Percentiles rank a stretch among this genome's conserved stretches.
Conservation (phyloP, 2,329 filamentous ascomycete species). For the Microdochium paspali region DNA sequence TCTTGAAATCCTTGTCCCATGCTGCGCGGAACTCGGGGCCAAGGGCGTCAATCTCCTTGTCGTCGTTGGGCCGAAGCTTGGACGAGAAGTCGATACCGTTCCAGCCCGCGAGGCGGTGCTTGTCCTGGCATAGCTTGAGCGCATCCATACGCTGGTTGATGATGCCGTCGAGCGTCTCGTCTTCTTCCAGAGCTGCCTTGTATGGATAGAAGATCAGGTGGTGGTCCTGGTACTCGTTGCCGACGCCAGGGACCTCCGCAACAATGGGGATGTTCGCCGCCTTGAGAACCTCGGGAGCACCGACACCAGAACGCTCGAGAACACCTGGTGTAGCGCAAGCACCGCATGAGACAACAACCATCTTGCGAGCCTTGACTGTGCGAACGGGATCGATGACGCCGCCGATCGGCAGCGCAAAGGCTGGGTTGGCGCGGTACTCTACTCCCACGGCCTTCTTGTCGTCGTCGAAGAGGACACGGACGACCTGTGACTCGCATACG, state of each 20-base stretch:
- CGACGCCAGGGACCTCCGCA: slow-evolving; percentile 34
- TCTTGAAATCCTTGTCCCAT: slow-evolving; percentile 41
- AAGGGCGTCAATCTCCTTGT: slow-evolving; percentile 38
- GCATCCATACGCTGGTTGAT: slow-evolving; percentile 10
- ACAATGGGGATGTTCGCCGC: slow-evolving; percentile 20
- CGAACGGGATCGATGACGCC: slow-evolving; percentile 8
- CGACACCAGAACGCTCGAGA: slow-evolving; percentile 43
- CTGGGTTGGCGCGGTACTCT: slow-evolving; percentile 34
- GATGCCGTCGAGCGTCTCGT: slow-evolving; percentile 31
- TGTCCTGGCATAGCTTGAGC: slow-evolving; percentile 10
- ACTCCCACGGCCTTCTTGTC: slow-evolving; percentile 38
- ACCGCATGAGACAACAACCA: slow-evolving; percentile 30
- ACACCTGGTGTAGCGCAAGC: slow-evolving; percentile 31
- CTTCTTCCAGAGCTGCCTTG: slow-evolving; percentile 29
- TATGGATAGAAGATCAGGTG: slow-evolving; percentile 42
- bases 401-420: slow-evolving; percentile 17
- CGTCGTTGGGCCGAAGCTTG: slow-evolving; percentile 40
- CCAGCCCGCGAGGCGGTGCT: slow-evolving; percentile 35
- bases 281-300: slow-evolving; percentile 31
- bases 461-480: slow-evolving; percentile 36
- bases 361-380: slow-evolving; percentile 33
- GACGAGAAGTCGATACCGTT: slow-evolving; percentile 42
- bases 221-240: slow-evolving; percentile 40
- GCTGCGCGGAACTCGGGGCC: slow-evolving; percentile 37
- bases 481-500: slow-evolving; percentile 39